These are phyloP conservation scores for Nyctanthes arbortristis DNA, from an alignment of 257 asterid genomes.

Conservation along the genomic window DNA sequence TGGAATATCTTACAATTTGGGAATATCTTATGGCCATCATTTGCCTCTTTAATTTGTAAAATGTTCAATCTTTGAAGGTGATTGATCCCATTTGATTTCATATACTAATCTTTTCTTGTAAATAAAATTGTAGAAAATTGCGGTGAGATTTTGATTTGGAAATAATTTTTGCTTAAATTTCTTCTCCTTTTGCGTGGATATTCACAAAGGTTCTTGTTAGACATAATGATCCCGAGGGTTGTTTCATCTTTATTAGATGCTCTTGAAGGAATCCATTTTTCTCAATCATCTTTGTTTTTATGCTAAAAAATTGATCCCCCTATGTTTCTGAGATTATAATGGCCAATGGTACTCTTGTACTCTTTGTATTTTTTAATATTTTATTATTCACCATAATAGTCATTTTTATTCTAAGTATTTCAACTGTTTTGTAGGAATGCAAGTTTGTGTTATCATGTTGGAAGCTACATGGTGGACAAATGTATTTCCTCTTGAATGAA, in stretches of 20 bases:
- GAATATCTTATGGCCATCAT: too few relatives aligned
- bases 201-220: slow-evolving; percentile 10
- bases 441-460: too few relatives aligned
- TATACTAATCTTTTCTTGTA: background rate
- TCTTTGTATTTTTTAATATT: too few relatives aligned
- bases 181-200: background rate
- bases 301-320: slow-evolving; percentile 6
- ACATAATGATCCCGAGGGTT: slow-evolving; percentile 73
- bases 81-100: background rate
- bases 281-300: background rate
- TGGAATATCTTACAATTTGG: too few relatives aligned
- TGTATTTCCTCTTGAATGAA: too few relatives aligned
- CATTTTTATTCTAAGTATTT: too few relatives aligned
- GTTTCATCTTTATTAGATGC: slow-evolving; percentile 4
- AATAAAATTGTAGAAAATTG: background rate
- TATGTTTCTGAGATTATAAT: slow-evolving; percentile 46
- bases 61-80: too few relatives aligned
- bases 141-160: background rate
- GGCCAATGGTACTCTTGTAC: slow-evolving; percentile 68
- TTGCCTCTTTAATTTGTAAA: too few relatives aligned
- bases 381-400: too few relatives aligned
- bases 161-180: background rate
- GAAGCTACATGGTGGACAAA: too few relatives aligned
- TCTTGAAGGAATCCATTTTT: background rate
- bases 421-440: too few relatives aligned